These are phyloP conservation scores for Boletus albobrunnescens DNA, from an alignment of 1,284 basidiomycete species.

Conservation along the genomic window DNA sequence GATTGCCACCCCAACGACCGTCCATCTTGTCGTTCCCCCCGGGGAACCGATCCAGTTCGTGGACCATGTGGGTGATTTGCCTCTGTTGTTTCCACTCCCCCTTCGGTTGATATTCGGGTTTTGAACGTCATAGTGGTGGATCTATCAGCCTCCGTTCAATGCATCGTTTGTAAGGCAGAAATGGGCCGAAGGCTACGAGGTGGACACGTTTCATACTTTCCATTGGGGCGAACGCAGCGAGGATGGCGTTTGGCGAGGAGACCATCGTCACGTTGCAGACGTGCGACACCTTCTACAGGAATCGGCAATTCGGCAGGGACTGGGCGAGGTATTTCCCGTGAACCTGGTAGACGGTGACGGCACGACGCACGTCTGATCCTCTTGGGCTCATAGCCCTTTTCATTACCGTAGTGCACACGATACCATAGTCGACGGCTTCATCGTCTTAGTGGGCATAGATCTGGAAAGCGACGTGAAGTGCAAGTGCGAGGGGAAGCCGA, in stretches of 20 bases:
- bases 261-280: conserved; percentile 36
- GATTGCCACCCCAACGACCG: conserved; percentile 44
- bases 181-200: conserved; percentile 43
- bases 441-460: not conserved
- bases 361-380: not conserved
- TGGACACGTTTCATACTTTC: conserved; percentile 51
- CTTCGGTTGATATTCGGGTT: not conserved
- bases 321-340: conserved; percentile 28
- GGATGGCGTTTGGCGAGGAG: conserved; percentile 37
- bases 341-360: not conserved
- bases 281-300: conserved; percentile 36
- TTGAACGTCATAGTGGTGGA: conserved; percentile 41
- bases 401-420: too few relatives aligned
- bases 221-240: conserved; percentile 42
- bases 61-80: conserved; percentile 40
- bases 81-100: not conserved
- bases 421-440: not conserved
- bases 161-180: conserved; percentile 43
- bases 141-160: conserved; percentile 45
- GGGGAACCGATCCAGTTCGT: conserved; percentile 43
- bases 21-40: conserved; percentile 40
- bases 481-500: not conserved
- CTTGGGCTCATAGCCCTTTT: not conserved
- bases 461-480: not conserved
- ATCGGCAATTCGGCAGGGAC: conserved; percentile 37